phyloP scores from a whole-genome alignment of 768 basidiomycete species.

The Pleurotus cornucopiae region DNA sequence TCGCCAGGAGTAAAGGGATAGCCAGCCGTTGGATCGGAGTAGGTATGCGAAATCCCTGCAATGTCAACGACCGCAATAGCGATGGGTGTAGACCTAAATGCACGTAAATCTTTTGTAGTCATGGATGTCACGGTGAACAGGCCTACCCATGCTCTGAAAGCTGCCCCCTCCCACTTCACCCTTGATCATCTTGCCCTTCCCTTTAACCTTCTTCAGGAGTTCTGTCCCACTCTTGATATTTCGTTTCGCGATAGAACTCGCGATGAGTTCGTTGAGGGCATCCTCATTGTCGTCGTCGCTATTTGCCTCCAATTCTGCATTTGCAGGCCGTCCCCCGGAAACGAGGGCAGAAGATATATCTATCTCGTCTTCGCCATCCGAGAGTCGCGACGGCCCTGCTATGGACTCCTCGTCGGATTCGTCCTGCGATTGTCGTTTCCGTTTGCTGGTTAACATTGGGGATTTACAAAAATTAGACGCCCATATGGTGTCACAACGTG shows the following conservation, averaged over 20 bases:
- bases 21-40: conserved; percentile 94
- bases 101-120: conserved; percentile 1
- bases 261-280: conserved; percentile 61
- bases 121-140: neutral
- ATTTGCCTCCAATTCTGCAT: neutral
- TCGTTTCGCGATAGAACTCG: conserved; percentile 64
- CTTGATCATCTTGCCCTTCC: conserved; percentile 63
- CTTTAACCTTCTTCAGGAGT: conserved; percentile 71
- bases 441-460: neutral
- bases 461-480: too few species aligned
- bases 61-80: conserved; percentile 76
- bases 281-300: conserved; percentile 48
- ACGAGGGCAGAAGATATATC: conserved; percentile 65
- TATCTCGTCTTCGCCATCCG: conserved; percentile 34
- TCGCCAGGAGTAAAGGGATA: conserved; percentile 79
- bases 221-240: conserved; percentile 74
- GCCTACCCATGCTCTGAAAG: conserved; percentile 92
- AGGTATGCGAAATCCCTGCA: conserved; percentile 93
- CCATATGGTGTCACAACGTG: too few species aligned
- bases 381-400: conserved; percentile 4
- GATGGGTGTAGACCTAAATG: conserved; percentile 73
- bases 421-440: conserved; percentile 5
- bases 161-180: conserved; percentile 89
- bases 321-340: conserved; percentile 34
- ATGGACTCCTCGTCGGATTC: conserved; percentile 11